phyloP scores from a whole-genome alignment of 208 protist species.

The Trypanosoma vivax region DNA sequence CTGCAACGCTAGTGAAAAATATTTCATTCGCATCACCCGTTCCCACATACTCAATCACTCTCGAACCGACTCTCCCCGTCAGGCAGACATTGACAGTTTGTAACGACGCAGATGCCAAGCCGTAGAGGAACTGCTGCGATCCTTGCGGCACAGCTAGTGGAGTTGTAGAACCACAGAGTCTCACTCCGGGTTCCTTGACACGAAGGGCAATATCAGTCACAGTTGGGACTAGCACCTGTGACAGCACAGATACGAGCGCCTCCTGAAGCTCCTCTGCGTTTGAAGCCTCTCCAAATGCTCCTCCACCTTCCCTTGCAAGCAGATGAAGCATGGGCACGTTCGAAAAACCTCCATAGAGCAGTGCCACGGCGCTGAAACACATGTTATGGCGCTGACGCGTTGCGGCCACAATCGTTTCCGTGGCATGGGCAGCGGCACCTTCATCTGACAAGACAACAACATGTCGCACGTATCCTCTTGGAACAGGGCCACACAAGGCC shows the following conservation, averaged over 20 bases:
- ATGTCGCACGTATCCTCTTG: slow-evolving; percentile 57
- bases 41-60: slow-evolving; percentile 52
- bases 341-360: slow-evolving; percentile 12
- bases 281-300: slow-evolving; percentile 23
- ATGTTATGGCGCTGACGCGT: slow-evolving; percentile 13
- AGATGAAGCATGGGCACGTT: slow-evolving; percentile 38
- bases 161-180: not conserved
- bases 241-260: slow-evolving; percentile 30
- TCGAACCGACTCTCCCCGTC: slow-evolving; percentile 37
- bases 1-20: slow-evolving; percentile 3
- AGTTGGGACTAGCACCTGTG: slow-evolving; percentile 39
- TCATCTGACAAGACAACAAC: slow-evolving; percentile 61
- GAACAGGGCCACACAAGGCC: slow-evolving; percentile 23
- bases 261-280: slow-evolving; percentile 11
- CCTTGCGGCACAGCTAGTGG: slow-evolving; percentile 33
- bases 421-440: slow-evolving; percentile 14
- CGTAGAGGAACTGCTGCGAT: slow-evolving; percentile 33
- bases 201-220: slow-evolving; percentile 30
- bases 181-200: slow-evolving; percentile 25
- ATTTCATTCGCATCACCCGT: slow-evolving; percentile 9
- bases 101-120: slow-evolving; percentile 20
- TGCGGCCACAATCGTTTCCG: slow-evolving; percentile 27
- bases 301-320: slow-evolving; percentile 39
- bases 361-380: slow-evolving; percentile 51
- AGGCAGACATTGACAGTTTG: slow-evolving; percentile 25